phyloP scores from a whole-genome alignment of 1,284 basidiomycete species.

The Lentinula novae-zelandiae region DNA sequence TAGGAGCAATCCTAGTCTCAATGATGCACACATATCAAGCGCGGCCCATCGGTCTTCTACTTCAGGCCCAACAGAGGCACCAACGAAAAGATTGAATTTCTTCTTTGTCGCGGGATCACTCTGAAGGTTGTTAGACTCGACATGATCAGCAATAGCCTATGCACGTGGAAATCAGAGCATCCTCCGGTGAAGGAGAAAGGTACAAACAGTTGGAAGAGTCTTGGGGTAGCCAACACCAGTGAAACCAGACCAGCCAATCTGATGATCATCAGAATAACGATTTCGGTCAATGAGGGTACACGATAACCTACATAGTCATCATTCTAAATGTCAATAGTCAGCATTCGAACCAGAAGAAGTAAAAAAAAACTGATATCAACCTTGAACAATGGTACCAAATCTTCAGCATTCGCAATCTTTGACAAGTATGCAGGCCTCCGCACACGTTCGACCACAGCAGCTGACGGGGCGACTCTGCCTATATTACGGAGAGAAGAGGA shows the following conservation, averaged over 20 bases:
- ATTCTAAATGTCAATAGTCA: constrained; percentile 25
- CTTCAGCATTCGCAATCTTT: constrained; percentile 34
- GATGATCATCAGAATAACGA: background rate
- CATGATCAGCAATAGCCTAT: constrained; percentile 45
- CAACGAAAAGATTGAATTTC: constrained; percentile 49
- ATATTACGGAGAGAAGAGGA: constrained; percentile 14
- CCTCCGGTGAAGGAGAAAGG: background rate
- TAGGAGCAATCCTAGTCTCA: background rate
- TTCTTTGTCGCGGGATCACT: constrained; percentile 40
- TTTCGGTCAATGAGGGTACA: background rate
- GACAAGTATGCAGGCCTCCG: constrained; percentile 33
- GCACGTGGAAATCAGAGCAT: background rate
- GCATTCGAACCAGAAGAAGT: background rate
- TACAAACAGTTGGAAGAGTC: background rate
- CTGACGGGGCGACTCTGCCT: constrained; percentile 20
- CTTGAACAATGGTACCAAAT: constrained; percentile 43
- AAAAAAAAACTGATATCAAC: constrained; percentile 20
- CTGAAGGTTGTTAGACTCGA: constrained; percentile 40
- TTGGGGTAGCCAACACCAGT: constrained; percentile 49
- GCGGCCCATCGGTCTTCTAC: constrained; percentile 45
- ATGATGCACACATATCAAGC: constrained; percentile 34
- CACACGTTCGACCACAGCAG: constrained; percentile 37
- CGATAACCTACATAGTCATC: constrained; percentile 37
- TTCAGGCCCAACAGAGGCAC: constrained; percentile 45
- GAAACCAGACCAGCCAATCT: constrained; percentile 50